Evolutionary conservation across 441 rosid species (phyloP), one percentile per base, ranked within the genome.

Genomic region (Daphne laureola): DNA sequence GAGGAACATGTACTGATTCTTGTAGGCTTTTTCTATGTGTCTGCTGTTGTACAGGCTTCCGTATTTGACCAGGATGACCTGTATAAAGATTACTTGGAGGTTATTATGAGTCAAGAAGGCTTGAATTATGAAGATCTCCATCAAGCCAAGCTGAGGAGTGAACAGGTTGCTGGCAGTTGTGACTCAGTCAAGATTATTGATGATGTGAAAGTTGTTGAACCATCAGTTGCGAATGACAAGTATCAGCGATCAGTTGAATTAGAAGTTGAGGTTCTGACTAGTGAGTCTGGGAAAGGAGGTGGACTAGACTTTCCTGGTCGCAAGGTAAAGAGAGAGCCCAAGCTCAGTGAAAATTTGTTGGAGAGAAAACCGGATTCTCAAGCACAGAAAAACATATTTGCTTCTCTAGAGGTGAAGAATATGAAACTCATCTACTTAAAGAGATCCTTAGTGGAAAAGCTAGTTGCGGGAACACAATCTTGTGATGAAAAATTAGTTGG

Each of bases 371-470:
- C 25, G 80, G 80, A 51, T 76, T 35, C 47, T 21, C 49, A 43
- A 16, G 23, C 52, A 46, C 51, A 40, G 36, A 67, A 72, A 46
- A 76, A 71, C 57, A 55, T 67, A 55, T 78, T 69, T 66, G 89
- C 82, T 12, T 68, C 84, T 36, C 51, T 76, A 23, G 65, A 62
- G 58, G 18, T 66, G 23, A 63, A 67, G 9, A 82, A 82, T 54
- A 71, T 82, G 45, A 78, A 68, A 58, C 82, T 72, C 65, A 59
- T 79, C 54, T 79, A 82, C 76, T 59, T 82, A 42, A 72, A 73
- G 55, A 76, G 49, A 61, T 71, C 84, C 73, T 65, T 78, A 42
- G 72, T 79, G 50, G 74, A 78, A 66, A 69, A 70, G 64, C 47
- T 82, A 58, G 31, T 36, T 26, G 63, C 63, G 62, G 76, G 76